These are phyloP conservation scores for Thyridium curvatum DNA, from an alignment of 2,329 filamentous ascomycete species.

Conservation along the genomic window DNA sequence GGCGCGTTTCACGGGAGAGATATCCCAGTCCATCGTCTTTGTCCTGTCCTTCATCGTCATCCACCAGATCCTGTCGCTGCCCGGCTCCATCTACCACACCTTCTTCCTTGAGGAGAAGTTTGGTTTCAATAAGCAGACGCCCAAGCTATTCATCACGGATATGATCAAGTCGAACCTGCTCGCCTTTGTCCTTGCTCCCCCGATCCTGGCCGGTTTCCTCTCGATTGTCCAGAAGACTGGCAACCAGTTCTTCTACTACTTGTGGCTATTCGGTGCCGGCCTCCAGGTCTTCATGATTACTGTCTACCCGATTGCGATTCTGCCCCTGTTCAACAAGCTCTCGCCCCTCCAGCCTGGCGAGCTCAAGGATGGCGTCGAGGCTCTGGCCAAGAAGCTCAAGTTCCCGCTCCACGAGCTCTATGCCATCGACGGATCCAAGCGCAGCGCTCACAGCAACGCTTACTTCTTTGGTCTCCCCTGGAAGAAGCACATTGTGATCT, in stretches of 20 bases:
- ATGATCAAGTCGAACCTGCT: slow-evolving; percentile 87
- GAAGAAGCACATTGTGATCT: slow-evolving; percentile 99
- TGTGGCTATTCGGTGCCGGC: slow-evolving; percentile 86
- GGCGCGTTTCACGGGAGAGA: slow-evolving; percentile 78
- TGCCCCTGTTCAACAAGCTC: slow-evolving; percentile 97
- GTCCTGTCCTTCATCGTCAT: slow-evolving; percentile 80
- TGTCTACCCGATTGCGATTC: slow-evolving; percentile 88
- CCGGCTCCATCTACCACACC: slow-evolving; percentile 82
- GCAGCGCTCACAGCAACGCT: slow-evolving; percentile 78
- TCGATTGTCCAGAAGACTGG: slow-evolving; percentile 93
- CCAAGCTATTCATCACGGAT: slow-evolving; percentile 81
- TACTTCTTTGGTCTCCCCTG: slow-evolving; percentile 97
- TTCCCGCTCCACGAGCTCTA: slow-evolving; percentile 92
- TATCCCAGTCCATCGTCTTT: slow-evolving; percentile 88
- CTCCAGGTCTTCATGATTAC: slow-evolving; percentile 94
- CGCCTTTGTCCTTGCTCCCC: slow-evolving; percentile 71
- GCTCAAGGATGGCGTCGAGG: slow-evolving; percentile 84
- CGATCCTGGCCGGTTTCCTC: slow-evolving; percentile 86
- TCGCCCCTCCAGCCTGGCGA: slow-evolving; percentile 82
- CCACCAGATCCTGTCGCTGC: slow-evolving; percentile 72
- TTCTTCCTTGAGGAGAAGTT: slow-evolving; percentile 96
- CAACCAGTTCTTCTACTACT: slow-evolving; percentile 93
- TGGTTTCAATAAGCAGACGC: slow-evolving; percentile 97
- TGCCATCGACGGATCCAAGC: slow-evolving; percentile 89
- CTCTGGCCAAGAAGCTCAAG: slow-evolving; percentile 72